A percentile compares a stretch with the other conserved stretches of the same genome.
Evolutionary conservation across 2,329 filamentous ascomycete genomes (phyloP).

Genomic region (Cyphellophora europaea): DNA sequence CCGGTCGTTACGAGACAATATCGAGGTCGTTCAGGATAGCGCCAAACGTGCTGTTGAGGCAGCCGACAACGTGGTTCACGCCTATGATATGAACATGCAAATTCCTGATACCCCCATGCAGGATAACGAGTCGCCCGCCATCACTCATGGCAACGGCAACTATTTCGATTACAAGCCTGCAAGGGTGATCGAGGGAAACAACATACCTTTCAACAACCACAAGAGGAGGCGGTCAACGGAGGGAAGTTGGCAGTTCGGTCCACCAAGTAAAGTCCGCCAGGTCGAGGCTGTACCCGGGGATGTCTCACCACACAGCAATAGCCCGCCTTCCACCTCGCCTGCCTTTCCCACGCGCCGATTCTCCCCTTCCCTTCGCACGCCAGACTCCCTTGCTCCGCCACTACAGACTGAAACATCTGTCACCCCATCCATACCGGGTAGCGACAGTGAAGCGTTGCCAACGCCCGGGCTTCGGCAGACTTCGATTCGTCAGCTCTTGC

Average conservation of each 20-base stretch:
- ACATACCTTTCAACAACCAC: constrained; percentile 32
- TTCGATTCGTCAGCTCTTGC: constrained; percentile 35
- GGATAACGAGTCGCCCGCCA: constrained; percentile 26
- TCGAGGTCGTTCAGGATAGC: constrained; percentile 65
- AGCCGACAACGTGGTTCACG: constrained; percentile 66
- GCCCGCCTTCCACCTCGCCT: constrained; percentile 18
- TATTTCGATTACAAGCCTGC: constrained; percentile 28
- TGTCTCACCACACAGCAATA: constrained; percentile 22
- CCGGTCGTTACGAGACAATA: constrained; percentile 55
- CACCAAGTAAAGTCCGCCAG: constrained; percentile 28
- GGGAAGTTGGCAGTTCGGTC: constrained; percentile 24
- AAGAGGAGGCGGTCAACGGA: constrained; percentile 36
- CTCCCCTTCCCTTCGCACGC: constrained; percentile 8
- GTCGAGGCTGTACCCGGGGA: constrained; percentile 24
- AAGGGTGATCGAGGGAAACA: constrained; percentile 33
- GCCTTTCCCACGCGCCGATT: constrained; percentile 22
- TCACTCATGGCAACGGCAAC: constrained; percentile 17
- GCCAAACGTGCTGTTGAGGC: constrained; percentile 63
- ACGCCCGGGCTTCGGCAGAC: constrained; percentile 32
- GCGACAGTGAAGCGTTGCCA: constrained; percentile 18
- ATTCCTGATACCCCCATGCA: constrained; percentile 54
- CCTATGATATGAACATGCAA: constrained; percentile 67
- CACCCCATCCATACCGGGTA: not conserved
- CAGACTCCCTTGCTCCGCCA: constrained; percentile 9
- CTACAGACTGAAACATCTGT: constrained; percentile 2